Base-by-base conservation (phyloP, 768 basidiomycete species). In the Tremella mesenterica region DNA sequence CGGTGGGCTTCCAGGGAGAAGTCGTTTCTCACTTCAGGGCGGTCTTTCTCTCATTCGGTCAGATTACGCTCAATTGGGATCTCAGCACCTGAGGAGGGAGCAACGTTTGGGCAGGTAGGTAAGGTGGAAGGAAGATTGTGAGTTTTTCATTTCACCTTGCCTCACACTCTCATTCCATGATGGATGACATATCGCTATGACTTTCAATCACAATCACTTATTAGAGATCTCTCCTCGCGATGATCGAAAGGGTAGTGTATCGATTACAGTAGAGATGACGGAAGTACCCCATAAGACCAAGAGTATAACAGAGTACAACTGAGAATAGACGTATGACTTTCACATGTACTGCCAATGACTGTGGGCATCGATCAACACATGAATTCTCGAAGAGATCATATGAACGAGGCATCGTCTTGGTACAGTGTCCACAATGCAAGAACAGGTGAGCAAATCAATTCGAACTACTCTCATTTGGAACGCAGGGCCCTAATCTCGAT, bases 371-470 rank as follows among this genome's bases (percentile, higher is more conserved):
- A 2, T 92, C 88, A 8, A 83, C 87, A 4, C 92, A 96, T 64
- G 80, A 86, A 56, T 96, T 97, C 71, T 80, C 87, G 5, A 85
- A 82, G 68, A 79, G 82, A 41, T 81, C 88, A 18, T 99, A 99
- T 73, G 80, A 85, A 69, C 80, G 79, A 41, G 93, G 93, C 0
- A 83, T 96, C 48, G 92, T 97, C 2, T 77, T 99, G 25, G 81
- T 95, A 1, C 81, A 91, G 69, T 99, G 93, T 75, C 91, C 92
- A 1, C 80, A 80, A 13, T 99, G 93, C 71, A 82, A 85, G 63
- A 88, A 86, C 64, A 77, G 92, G 86, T 89, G 67, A 49, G 83
- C 74, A 14, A 2, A 1, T 20, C 52, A 3, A 2, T 29, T 14
- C n/a, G 14, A 30, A 20, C 27, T 1, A 10, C 20, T n/a, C 46